Evolutionary conservation across 2,329 filamentous ascomycete species (phyloP), one percentile per base, ranked within the genome.

Genomic region (Dothideomycetes sp.): DNA sequence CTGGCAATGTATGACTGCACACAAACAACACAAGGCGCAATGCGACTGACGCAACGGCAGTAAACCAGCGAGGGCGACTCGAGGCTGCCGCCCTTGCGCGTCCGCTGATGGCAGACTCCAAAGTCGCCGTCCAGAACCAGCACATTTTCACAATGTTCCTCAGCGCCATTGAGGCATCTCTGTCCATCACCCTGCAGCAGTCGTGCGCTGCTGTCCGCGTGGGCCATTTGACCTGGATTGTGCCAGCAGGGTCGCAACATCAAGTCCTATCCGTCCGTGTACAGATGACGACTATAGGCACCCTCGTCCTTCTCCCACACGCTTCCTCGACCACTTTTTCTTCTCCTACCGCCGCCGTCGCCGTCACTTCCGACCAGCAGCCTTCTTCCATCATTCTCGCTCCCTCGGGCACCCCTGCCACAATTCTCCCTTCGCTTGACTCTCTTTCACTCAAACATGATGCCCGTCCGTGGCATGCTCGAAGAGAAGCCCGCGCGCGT

Each of bases 201-300:
- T 15, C 17, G 10, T 44, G 42, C 12, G 28, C 20, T n/a, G 42
- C 42, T 3, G 25, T 40, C 1, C 42, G 35, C 9, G 28, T 44
- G 4, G 35, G 29, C 16, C 42, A 32, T 12, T 4, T 44, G 18
- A 35, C 42, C 2, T 44, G 42, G 42, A 34, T 44, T 5, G 22
- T 44, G 2, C 42, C 35, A 9, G 18, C 13, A 13, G 41, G 32
- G 4, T 17, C n/a, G 8, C 24, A 40, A 10, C 19, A 34, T 17
- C 25, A 33, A n/a, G 29, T 44, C 10, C 36, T 44, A 28, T 18
- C 35, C 3, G 30, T 44, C 3, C 42, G 35, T 13, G 23, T 24
- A n/a, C 42, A 44, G 13, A 44, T 44, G 18, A 44, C 35, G n/a
- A 16, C n/a, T 6, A 29, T 28, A 9, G 42, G 42, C 35, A 44